Evolutionary conservation across 805 yeast species (phyloP).

Genomic region (Diddensiella transvaalensis): DNA sequence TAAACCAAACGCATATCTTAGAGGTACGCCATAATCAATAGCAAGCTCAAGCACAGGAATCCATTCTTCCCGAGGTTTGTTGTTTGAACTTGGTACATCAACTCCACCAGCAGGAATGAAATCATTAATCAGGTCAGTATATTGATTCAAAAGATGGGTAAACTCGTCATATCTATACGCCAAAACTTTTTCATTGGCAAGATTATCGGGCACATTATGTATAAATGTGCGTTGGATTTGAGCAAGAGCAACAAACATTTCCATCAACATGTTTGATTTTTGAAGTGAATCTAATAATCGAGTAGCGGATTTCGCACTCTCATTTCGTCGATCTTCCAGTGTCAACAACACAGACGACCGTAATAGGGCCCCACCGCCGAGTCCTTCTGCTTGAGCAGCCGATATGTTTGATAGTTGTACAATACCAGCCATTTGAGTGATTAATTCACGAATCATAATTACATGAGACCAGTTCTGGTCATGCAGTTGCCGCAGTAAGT

Average conservation of each 20-base stretch:
- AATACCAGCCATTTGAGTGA: conserved; percentile 76
- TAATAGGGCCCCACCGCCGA: conserved; percentile 62
- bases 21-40: conserved; percentile 29
- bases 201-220: conserved; percentile 34
- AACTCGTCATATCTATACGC: conserved; percentile 72
- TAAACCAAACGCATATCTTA: conserved; percentile 67
- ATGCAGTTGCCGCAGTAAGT: conserved; percentile 60
- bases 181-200: conserved; percentile 52
- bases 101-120: conserved; percentile 36
- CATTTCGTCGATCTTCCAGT: conserved; percentile 57
- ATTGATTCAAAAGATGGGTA: conserved; percentile 61
- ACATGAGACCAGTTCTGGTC: conserved; percentile 56
- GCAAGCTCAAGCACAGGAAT: conserved; percentile 24
- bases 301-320: conserved; percentile 44
- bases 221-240: conserved; percentile 42
- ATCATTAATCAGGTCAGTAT: conserved; percentile 53
- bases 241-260: conserved; percentile 62
- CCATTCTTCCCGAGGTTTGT: conserved; percentile 15
- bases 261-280: conserved; percentile 45
- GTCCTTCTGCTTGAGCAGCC: conserved; percentile 55
- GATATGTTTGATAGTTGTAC: conserved; percentile 66
- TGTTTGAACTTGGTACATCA: too few species aligned
- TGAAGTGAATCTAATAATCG: conserved; percentile 47
- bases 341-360: conserved; percentile 52
- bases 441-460: conserved; percentile 61